phyloP scores from a whole-genome alignment of 2,329 filamentous ascomycete genomes.

The Penicillium frequentans region DNA sequence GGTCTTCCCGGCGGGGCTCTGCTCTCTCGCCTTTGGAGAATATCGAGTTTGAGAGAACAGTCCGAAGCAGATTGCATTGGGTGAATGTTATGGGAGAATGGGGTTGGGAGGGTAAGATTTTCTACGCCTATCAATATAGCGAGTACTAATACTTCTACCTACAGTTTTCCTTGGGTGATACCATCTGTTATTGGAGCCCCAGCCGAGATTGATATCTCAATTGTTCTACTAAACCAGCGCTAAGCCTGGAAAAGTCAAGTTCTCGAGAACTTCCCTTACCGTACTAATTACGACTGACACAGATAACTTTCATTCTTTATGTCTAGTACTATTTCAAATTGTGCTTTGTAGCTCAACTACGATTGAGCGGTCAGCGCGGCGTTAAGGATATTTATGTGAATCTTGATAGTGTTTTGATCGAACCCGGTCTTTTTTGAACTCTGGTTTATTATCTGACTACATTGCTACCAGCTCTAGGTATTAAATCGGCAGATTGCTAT shows the following conservation, averaged over 20 bases:
- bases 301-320: not conserved
- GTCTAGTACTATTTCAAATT: not conserved
- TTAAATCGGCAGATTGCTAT: not conserved
- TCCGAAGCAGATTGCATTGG: slow-evolving; percentile 68
- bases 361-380: slow-evolving; percentile 9
- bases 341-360: not conserved
- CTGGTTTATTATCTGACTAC: slow-evolving; percentile 2
- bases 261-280: not conserved
- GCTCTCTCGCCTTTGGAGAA: slow-evolving; percentile 38
- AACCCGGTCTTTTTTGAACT: not conserved
- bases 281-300: not conserved
- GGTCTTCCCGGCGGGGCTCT: slow-evolving; percentile 27
- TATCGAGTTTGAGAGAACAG: slow-evolving; percentile 61
- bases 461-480: slow-evolving; percentile 7
- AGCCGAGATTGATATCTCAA: not conserved
- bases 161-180: not conserved
- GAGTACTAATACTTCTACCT: not conserved
- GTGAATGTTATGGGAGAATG: slow-evolving; percentile 70
- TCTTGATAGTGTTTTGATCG: slow-evolving; percentile 7
- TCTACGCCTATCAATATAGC: too few species aligned
- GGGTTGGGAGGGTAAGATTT: slow-evolving; percentile 66
- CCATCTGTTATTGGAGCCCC: not conserved
- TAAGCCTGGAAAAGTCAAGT: not conserved
- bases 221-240: not conserved
- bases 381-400: slow-evolving; percentile 4